Evolutionary conservation across 2,329 filamentous ascomycete genomes (phyloP).

Genomic region (Pyricularia pennisetigena): DNA sequence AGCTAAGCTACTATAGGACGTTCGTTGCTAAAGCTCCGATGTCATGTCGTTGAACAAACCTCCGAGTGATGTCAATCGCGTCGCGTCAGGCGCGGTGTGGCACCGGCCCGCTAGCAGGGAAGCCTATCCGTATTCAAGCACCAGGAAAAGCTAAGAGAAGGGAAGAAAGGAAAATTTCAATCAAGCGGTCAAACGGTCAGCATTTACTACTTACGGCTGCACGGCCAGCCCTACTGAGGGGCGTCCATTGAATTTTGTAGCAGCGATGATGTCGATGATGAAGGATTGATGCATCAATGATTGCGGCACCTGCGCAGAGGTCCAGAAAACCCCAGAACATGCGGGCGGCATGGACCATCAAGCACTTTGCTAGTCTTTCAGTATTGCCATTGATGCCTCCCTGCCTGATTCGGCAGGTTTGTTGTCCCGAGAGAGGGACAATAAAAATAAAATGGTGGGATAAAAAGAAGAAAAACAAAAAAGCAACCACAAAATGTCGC

Average conservation of each 20-base stretch:
- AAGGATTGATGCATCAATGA: background rate
- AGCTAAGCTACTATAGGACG: background rate
- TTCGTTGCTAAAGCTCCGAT: background rate
- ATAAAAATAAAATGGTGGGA: background rate
- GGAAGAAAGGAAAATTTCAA: background rate
- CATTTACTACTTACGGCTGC: background rate
- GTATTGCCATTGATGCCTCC: background rate
- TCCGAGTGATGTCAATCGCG: background rate
- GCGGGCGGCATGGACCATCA: background rate
- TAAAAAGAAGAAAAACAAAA: background rate
- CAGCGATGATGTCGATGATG: background rate
- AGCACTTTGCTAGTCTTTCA: background rate
- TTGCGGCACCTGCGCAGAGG: background rate
- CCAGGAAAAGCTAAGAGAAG: background rate
- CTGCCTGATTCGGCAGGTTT: background rate
- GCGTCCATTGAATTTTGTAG: background rate
- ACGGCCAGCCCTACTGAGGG: background rate
- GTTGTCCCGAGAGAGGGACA: background rate
- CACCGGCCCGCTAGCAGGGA: background rate
- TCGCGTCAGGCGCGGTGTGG: background rate
- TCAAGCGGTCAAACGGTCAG: background rate
- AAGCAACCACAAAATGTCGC: background rate
- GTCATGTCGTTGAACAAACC: background rate
- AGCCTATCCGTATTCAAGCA: background rate
- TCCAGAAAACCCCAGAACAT: background rate